Conservation (phyloP, 1,284 basidiomycete species). For the Austroboletus rostrupii region DNA sequence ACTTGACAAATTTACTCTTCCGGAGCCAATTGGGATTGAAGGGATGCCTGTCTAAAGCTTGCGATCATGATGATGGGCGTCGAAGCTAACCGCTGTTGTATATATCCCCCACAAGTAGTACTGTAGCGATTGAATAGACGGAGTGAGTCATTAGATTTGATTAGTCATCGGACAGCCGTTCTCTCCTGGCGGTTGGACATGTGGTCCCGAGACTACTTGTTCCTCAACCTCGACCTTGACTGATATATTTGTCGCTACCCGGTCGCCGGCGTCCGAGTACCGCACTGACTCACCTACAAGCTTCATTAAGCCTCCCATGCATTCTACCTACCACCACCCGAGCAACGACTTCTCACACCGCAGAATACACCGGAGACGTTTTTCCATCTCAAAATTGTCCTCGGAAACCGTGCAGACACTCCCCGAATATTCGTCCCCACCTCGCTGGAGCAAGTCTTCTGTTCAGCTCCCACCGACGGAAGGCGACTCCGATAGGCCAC, state of each 20-base stretch:
- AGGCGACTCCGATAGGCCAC: slow-evolving; percentile 53
- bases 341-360: slow-evolving; percentile 24
- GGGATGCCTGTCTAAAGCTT: slow-evolving; percentile 15
- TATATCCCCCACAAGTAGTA: no score
- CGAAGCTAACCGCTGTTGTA: no score
- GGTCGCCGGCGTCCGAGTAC: slow-evolving; percentile 3
- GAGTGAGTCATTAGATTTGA: slow-evolving; percentile 13
- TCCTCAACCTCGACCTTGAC: slow-evolving; percentile 4
- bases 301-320: slow-evolving; percentile 2
- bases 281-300: slow-evolving; percentile 2
- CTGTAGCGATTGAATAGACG: neutral
- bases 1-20: slow-evolving; percentile 39
- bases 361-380: slow-evolving; percentile 50
- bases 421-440: slow-evolving; percentile 58
- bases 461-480: slow-evolving; percentile 11
- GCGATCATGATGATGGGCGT: neutral
- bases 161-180: slow-evolving; percentile 19
- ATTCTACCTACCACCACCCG: slow-evolving; percentile 10
- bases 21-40: slow-evolving; percentile 24
- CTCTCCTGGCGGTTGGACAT: neutral
- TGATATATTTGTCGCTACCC: neutral
- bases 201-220: neutral
- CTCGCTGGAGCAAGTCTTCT: slow-evolving; percentile 21
- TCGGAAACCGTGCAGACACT: slow-evolving; percentile 66
- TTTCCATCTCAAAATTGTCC: slow-evolving; percentile 56